These are phyloP conservation scores for Syzygium aqueum DNA, from an alignment of 345 rosid species.

Conservation along the genomic window DNA sequence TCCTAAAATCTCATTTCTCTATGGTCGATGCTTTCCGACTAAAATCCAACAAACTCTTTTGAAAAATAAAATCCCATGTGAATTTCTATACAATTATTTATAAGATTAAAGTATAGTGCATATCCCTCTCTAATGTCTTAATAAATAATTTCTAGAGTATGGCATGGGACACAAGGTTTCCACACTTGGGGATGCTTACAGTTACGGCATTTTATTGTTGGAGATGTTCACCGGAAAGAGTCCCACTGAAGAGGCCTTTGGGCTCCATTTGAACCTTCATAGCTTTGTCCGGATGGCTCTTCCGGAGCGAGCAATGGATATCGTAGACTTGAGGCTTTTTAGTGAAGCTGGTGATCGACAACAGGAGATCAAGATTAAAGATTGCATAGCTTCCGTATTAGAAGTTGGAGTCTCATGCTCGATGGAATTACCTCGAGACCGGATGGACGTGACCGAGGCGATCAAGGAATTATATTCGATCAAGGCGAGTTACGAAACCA, in stretches of 20 bases:
- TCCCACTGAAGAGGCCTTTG: background rate
- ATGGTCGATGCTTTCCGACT: background rate
- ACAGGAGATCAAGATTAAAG: no score
- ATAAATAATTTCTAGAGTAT: no score
- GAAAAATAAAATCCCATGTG: no score
- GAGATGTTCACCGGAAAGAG: background rate
- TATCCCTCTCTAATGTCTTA: no score
- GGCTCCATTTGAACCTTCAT: background rate
- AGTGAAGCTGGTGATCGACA: background rate
- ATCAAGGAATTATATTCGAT: background rate
- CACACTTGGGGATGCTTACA: background rate
- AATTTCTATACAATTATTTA: no score
- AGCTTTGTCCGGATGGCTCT: background rate
- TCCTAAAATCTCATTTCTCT: background rate
- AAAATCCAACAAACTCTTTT: background rate
- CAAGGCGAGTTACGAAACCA: background rate
- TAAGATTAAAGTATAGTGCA: no score
- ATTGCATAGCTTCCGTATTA: background rate
- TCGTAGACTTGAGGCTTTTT: background rate
- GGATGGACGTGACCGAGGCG: background rate
- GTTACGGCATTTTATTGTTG: background rate
- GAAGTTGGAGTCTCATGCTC: background rate
- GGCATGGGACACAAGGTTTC: no score
- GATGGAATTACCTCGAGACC: background rate
- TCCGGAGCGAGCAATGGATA: background rate